Evolutionary conservation across 1,284 basidiomycete genomes (phyloP), one percentile per base, ranked within the genome.

Genomic region (Marasmius fiardii): DNA sequence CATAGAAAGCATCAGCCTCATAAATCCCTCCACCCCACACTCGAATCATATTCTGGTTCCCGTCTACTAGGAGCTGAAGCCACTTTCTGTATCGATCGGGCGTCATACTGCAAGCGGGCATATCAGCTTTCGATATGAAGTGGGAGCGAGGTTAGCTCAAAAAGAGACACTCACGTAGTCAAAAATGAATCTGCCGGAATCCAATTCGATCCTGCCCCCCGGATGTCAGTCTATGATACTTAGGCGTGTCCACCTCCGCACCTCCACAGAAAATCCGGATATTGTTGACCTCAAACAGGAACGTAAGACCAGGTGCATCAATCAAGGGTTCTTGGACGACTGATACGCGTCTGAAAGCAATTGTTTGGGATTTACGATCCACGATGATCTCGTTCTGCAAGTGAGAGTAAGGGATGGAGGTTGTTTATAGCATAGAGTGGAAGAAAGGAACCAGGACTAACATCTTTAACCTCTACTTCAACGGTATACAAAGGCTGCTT

Each of bases 161-260:
- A n/a, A n/a, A n/a, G n/a, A n/a, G 26, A 2, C 16, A 71, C 78
- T 39, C 56, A 89, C 84, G 81, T 87, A 1, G 93, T 93, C 43
- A 95, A 71, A 71, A 95, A 93, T 3, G 85, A 91, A 68, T 95
- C 92, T 0, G 88, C 89, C 2, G 93, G 93, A 63, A 96, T 95
- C 93, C 93, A 96, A 68, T 95, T 96, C 1, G 90, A 91, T 43
- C 91, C 88, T 86, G 49, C 2, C 50, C 41, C 50, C 12, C 6
- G 11, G 14, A 35, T 12, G 21, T 31, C 52, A n/a, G n/a, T n/a
- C n/a, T n/a, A n/a, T n/a, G n/a, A n/a, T n/a, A n/a, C n/a, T n/a
- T n/a, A n/a, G n/a, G n/a, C n/a, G n/a, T n/a, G n/a, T n/a, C n/a
- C n/a, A n/a, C n/a, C n/a, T n/a, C 58, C 75, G 28, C 57, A 79